phyloP scores from a whole-genome alignment of 2,329 filamentous ascomycete species.

The Cytospora schulzeri region DNA sequence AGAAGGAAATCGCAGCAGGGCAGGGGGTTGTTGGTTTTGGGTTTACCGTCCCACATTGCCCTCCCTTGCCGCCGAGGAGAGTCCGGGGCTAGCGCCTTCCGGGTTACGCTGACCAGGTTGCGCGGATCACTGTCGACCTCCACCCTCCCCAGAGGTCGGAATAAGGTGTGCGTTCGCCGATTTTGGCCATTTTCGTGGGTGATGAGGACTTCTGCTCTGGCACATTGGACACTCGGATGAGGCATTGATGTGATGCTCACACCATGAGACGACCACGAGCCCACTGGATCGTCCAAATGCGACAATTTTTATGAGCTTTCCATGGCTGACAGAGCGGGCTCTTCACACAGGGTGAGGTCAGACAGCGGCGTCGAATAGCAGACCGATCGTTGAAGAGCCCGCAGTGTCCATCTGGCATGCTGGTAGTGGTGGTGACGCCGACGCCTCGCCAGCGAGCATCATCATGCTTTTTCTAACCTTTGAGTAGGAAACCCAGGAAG shows the following conservation, averaged over 20 bases:
- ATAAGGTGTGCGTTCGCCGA: constrained; percentile 9
- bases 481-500: neutral
- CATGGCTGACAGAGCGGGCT: neutral
- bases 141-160: neutral
- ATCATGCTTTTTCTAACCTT: neutral
- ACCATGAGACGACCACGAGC: neutral
- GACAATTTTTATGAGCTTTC: neutral
- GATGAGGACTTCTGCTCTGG: neutral
- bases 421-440: neutral
- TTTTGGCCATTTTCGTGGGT: constrained; percentile 6
- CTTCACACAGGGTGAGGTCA: neutral
- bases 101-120: constrained; percentile 11
- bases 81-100: constrained; percentile 21
- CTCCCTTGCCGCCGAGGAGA: constrained; percentile 24
- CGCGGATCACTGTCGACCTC: constrained; percentile 25
- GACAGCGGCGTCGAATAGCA: neutral
- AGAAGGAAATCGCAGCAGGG: neutral
- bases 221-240: neutral
- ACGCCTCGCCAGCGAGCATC: neutral
- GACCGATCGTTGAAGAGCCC: neutral
- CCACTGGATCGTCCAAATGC: neutral
- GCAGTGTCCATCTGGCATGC: neutral
- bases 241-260: neutral
- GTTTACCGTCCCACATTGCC: constrained; percentile 18
- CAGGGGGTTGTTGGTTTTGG: neutral